phyloP scores from a whole-genome alignment of 345 rosid genomes.

The Passiflora organensis region DNA sequence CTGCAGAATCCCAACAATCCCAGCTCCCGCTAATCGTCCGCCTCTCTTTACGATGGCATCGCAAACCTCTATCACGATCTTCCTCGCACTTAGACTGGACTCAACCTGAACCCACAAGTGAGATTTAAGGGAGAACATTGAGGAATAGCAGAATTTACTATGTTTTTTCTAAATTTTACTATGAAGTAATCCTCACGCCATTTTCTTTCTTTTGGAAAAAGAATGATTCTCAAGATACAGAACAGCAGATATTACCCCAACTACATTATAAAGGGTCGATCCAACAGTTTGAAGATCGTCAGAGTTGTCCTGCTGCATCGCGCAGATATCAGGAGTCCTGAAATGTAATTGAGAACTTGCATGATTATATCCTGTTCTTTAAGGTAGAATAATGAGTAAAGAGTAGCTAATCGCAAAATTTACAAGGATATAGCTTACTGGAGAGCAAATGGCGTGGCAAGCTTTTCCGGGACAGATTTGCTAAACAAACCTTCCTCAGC shows the following conservation, averaged over 20 bases:
- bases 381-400: background rate
- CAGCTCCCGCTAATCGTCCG: slow-evolving; percentile 81
- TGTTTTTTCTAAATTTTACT: too few relatives aligned
- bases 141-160: background rate
- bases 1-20: slow-evolving; percentile 75
- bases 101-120: slow-evolving; percentile 38
- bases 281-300: slow-evolving; percentile 63
- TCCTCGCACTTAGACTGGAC: slow-evolving; percentile 43
- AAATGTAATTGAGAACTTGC: slow-evolving; percentile 6
- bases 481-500: slow-evolving; percentile 59
- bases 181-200: background rate
- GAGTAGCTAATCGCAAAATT: background rate
- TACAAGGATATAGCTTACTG: slow-evolving; percentile 28
- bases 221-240: background rate
- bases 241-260: slow-evolving; percentile 35
- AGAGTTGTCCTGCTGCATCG: slow-evolving; percentile 64
- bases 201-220: background rate
- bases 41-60: slow-evolving; percentile 65
- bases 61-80: slow-evolving; percentile 47
- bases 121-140: background rate
- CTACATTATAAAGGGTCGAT: slow-evolving; percentile 37
- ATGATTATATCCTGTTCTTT: too few relatives aligned
- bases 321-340: slow-evolving; percentile 62
- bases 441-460: slow-evolving; percentile 45
- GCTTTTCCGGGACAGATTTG: slow-evolving; percentile 34